These are phyloP conservation scores for Aspergillus intermedius DNA, from an alignment of 2,329 filamentous ascomycete species.

Conservation along the genomic window DNA sequence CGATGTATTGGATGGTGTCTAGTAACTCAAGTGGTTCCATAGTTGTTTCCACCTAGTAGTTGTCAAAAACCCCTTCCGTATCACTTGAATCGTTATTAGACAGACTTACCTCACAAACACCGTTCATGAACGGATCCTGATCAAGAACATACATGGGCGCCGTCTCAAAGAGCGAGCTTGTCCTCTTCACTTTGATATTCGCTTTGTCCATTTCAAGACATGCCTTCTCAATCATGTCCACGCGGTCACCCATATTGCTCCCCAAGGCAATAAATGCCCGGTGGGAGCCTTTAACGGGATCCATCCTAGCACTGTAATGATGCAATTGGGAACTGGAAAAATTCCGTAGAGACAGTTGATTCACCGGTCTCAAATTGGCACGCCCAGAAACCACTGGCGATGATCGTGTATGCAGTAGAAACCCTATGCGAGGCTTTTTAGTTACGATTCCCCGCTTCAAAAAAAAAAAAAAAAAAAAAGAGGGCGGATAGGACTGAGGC, in stretches of 20 bases:
- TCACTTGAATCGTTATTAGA: not conserved
- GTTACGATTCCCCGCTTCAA: not conserved
- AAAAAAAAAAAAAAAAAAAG: not conserved
- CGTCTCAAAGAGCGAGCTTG: slow-evolving; percentile 89
- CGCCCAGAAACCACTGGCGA: not conserved
- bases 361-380: not conserved
- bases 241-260: slow-evolving; percentile 83
- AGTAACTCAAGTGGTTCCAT: slow-evolving; percentile 69
- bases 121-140: slow-evolving; percentile 84
- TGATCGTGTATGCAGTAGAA: not conserved
- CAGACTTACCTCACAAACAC: slow-evolving; percentile 72
- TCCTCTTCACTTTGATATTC: slow-evolving; percentile 67
- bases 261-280: slow-evolving; percentile 78
- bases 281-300: slow-evolving; percentile 18
- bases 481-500: not conserved
- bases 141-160: slow-evolving; percentile 93
- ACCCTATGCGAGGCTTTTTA: not conserved
- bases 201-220: slow-evolving; percentile 68
- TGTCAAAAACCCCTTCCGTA: slow-evolving; percentile 8
- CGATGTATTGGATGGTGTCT: slow-evolving; percentile 75
- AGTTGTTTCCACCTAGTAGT: slow-evolving; percentile 66
- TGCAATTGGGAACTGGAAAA: slow-evolving; percentile 9
- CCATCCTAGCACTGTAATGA: slow-evolving; percentile 13
- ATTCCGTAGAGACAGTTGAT: not conserved
- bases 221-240: slow-evolving; percentile 77